Evolutionary conservation across 1,139 yeast species (phyloP), one percentile per base, ranked within the genome.

Genomic region (Geotrichum cucujoidarum): DNA sequence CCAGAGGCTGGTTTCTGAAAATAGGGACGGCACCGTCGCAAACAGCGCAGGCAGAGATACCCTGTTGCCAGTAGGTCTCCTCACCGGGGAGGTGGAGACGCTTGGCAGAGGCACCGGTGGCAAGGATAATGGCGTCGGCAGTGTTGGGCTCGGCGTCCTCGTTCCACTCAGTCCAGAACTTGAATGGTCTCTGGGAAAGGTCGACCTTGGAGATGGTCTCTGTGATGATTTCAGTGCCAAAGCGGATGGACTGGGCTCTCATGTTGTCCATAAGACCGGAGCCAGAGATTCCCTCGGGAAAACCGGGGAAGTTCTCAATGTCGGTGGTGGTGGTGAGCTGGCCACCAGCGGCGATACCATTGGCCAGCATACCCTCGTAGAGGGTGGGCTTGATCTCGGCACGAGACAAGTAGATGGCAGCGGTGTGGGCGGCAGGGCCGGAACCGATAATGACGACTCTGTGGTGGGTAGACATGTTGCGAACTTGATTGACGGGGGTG

Each of bases 11-110:
- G 76, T 92, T 86, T 77, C 97, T 84, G 76, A 92, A 92, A 63
- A 92, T 89, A 61, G 98, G 98, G 40, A 92, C 95, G 32, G 98
- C 98, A 69, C 98, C 98, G 66, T 92, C 98, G 73, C 98, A 92
- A 54, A 92, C 98, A 44, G 98, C 98, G 76, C 98, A 92, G 18
- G 98, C 98, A 57, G 95, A 86, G 60, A 92, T 92, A 68, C 98
- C 98, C 68, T 85, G 87, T 75, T 92, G 98, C 98, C 98, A 92
- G 79, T 92, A 92, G 40, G 80, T 78, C 56, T 92, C 97, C 74
- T 92, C 98, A 60, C 98, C 98, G 52, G 97, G 96, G 54, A 92
- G 74, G 66, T 80, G 73, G 74, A 92, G 78, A 74, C 98, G 86
- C 76, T 83, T 87, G 53, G 98, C 98, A 42, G 95, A 83, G 20